Base-by-base conservation (phyloP, 2,329 filamentous ascomycete species). In the Aschersonia sp. region DNA sequence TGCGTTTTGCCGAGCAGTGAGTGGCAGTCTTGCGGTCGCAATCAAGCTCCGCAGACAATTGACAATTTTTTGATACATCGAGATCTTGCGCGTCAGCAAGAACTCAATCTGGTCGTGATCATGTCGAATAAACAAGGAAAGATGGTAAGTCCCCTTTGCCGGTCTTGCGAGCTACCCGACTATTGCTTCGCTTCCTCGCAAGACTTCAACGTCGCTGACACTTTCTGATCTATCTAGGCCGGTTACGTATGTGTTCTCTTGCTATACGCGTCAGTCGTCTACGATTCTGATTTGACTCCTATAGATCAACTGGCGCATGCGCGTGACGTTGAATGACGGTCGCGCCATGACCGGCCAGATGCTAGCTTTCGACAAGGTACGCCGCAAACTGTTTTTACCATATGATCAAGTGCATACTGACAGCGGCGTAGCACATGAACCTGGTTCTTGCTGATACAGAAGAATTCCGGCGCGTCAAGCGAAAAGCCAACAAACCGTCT, bases 281-380 rank as follows among this genome's bases (percentile, higher is more conserved):
- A 22, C 22, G 22, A 14, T 6, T 32, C 43, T 10, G 44, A 53
- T 56, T 11, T 53, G 44, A 6, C 37, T 10, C 10, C 8, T 44
- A 30, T 41, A 97, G 92, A 94, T 98, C 77, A 97, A 98, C 74
- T 97, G 94, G 76, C 87, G 90, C 69, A 97, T 98, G 89, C 84
- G 90, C 64, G 84, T 95, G 54, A 97, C 89, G 48, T 77, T 98
- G 65, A 87, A 87, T 62, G 92, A 98, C 71, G 87, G 87, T 54
- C 83, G 92, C 61, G 87, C 95, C 67, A 94, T 98, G 82, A 89
- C 88, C 41, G 92, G 89, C 52, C 88, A 97, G 67, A 95, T 98
- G 87, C 79, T 98, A 56, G 92, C 92, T 47, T 98, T 97, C 61
- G 92, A 98, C 68, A 97, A 97, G 79, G 87, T 90, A 68, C 49